These are phyloP conservation scores for Mycena metata DNA, from an alignment of 768 basidiomycete genomes.

Conservation along the genomic window DNA sequence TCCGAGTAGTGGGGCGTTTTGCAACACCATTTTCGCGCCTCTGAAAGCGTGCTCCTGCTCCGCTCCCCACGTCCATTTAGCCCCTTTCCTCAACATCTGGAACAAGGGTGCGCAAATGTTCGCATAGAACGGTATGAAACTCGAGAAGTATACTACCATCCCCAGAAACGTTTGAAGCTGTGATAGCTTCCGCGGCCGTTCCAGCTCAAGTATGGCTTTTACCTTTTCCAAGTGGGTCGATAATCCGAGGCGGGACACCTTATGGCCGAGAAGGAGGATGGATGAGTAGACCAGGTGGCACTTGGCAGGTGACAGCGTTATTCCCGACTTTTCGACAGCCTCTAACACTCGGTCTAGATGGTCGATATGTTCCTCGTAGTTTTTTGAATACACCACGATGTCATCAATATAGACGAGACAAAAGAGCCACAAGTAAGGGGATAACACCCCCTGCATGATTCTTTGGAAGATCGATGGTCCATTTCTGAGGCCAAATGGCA, in stretches of 20 bases:
- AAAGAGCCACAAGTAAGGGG: not conserved
- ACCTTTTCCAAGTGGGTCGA: constrained; percentile 1
- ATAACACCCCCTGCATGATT: not conserved
- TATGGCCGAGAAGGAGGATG: not conserved
- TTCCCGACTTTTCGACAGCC: not conserved
- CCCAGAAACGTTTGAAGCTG: not conserved
- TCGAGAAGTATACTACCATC: not conserved
- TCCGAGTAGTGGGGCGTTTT: not conserved
- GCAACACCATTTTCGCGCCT: not conserved
- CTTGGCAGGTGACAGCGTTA: not conserved
- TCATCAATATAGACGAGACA: not conserved
- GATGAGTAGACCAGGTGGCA: not conserved
- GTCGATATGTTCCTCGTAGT: not conserved
- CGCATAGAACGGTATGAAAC: not conserved
- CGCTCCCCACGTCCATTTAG: not conserved
- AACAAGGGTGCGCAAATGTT: not conserved
- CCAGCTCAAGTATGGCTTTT: not conserved
- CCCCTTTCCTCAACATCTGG: not conserved
- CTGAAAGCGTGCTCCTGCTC: not conserved
- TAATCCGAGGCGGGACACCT: not conserved
- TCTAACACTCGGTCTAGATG: not conserved
- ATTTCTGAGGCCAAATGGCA: not conserved
- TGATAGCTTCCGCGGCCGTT: not conserved
- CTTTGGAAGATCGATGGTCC: not conserved
- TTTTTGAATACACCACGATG: not conserved